Evolutionary conservation across 768 basidiomycete species (phyloP).

Genomic region (Neoboletus magnificus): DNA sequence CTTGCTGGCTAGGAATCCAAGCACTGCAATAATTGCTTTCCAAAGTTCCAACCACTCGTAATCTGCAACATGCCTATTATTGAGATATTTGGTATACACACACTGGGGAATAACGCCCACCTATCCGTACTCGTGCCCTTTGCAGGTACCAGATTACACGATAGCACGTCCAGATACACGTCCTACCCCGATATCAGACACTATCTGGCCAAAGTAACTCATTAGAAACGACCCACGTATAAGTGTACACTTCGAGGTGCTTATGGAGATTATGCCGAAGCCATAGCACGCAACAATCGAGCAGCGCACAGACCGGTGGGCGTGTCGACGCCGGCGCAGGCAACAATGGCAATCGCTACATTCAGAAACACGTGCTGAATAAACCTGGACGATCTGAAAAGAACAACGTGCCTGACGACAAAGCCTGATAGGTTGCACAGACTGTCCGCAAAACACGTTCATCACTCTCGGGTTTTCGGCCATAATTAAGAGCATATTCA

Average conservation of each 20-base stretch:
- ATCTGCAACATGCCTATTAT: slow-evolving; percentile 35
- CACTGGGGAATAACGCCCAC: slow-evolving; percentile 34
- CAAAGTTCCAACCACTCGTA: slow-evolving; percentile 69
- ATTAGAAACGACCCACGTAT: slow-evolving; percentile 41
- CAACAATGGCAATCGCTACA: slow-evolving; percentile 51
- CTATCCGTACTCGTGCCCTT: slow-evolving; percentile 49
- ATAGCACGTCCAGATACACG: slow-evolving; percentile 53
- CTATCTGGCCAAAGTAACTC: background rate
- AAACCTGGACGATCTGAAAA: background rate
- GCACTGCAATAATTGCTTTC: slow-evolving; percentile 51
- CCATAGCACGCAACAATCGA: slow-evolving; percentile 72
- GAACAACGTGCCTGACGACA: slow-evolving; percentile 56
- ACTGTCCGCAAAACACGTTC: slow-evolving; percentile 42
- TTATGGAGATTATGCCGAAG: slow-evolving; percentile 68
- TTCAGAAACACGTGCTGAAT: slow-evolving; percentile 1
- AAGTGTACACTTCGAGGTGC: slow-evolving; percentile 53
- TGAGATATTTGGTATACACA: background rate
- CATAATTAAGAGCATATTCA: slow-evolving; percentile 51
- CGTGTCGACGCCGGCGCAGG: slow-evolving; percentile 38
- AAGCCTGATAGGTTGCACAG: slow-evolving; percentile 43
- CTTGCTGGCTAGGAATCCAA: slow-evolving; percentile 56
- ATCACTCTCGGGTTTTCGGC: slow-evolving; percentile 50
- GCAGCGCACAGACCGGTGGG: slow-evolving; percentile 51
- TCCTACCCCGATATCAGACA: slow-evolving; percentile 34
- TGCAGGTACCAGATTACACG: slow-evolving; percentile 57